These are phyloP conservation scores for Rutstroemia sp. DNA, from an alignment of 2,329 filamentous ascomycete species.

Conservation along the genomic window DNA sequence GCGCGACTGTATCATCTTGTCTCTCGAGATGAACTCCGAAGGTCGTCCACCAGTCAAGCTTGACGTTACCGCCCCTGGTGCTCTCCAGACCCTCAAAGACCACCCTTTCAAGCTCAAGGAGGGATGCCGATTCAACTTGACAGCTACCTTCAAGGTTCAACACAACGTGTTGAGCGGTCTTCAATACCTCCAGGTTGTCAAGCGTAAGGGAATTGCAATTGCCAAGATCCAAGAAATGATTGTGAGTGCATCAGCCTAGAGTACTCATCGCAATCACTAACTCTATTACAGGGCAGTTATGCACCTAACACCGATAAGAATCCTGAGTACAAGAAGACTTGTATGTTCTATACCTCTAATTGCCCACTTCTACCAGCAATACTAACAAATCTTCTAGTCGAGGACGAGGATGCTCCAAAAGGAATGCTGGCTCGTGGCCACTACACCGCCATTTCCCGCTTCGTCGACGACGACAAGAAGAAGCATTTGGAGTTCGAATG, in stretches of 20 bases:
- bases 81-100: conserved; percentile 72
- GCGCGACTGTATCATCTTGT: conserved; percentile 87
- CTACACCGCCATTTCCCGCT: conserved; percentile 84
- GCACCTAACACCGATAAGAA: conserved; percentile 87
- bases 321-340: conserved; percentile 81
- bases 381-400: conserved; percentile 47
- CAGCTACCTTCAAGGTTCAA: conserved; percentile 89
- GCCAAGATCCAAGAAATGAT: conserved; percentile 98
- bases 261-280: neutral
- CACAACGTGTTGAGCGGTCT: conserved; percentile 91
- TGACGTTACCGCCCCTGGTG: conserved; percentile 69
- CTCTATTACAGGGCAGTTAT: conserved; percentile 65
- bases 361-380: neutral
- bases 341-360: conserved; percentile 46
- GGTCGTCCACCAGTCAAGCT: conserved; percentile 82
- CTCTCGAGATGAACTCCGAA: conserved; percentile 78
- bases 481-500: conserved; percentile 89
- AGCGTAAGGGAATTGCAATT: conserved; percentile 77
- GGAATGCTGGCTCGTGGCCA: conserved; percentile 86
- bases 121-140: conserved; percentile 88
- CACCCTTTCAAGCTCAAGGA: conserved; percentile 98
- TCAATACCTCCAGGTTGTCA: conserved; percentile 92
- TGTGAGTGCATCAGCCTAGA: conserved; percentile 46
- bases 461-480: conserved; percentile 91
- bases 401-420: conserved; percentile 83